Evolutionary conservation across 805 yeast genomes (phyloP), one percentile per base, ranked within the genome.

Genomic region (Candida xiaguanensis): DNA sequence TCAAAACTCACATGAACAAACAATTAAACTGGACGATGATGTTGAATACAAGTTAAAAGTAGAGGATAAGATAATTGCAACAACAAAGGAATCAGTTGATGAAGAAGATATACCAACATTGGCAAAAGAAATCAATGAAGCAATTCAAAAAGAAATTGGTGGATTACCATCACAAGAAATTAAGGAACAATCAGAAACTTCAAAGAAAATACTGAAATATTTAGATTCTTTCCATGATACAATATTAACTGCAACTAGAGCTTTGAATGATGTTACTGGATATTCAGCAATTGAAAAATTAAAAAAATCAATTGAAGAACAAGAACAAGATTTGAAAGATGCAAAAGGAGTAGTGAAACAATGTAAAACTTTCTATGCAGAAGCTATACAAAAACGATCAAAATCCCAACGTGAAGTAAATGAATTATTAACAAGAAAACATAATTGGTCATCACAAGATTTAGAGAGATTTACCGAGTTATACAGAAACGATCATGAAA

Each of bases 231-330:
- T 80, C 31, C 82, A 74, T 43, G 78, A 71, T 13, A 72, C 85
- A 1, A 66, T 80, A 5, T 68, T 75, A 38, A 72, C 78, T 0
- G 82, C 85, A 0, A 74, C 86, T 0, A 71, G 77, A 43, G 76
- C 90, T 2, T 69, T 91, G 24, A 93, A 93, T 53, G 96, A 89
- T 50, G 81, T 89, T 8, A 91, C 99, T 0, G 99, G 99, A 0
- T 93, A 93, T 58, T 74, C 88, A 0, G 70, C 81, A 14, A 86
- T 93, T 41, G 95, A 86, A 53, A 67, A 72, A 42, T 61, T 91
- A 50, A 82, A 88, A 58, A 57, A 67, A 20, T 62, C 75, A 1
- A 87, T 93, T 22, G 78, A 74, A 7, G 48, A 51, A 2, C 58
- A 66, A 31, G 97, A 91, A 50, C 44, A 45, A 11, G 67, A 72